phyloP scores from a whole-genome alignment of 1,139 yeast genomes.

The Hansenula lynferdii region DNA sequence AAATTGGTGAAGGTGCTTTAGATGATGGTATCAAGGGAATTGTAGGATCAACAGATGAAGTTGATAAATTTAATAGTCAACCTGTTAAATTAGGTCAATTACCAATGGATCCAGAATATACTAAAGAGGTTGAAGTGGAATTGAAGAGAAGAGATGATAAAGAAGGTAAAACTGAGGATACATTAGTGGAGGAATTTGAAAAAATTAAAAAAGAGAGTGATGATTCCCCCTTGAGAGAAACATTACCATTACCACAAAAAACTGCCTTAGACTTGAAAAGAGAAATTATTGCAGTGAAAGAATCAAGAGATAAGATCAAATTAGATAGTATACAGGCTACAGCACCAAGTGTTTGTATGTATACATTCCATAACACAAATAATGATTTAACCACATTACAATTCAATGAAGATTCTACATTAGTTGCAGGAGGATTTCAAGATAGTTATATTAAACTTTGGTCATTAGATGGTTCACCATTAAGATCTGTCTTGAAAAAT shows the following conservation, averaged over 20 bases:
- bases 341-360: slow-evolving; percentile 96
- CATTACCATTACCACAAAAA: slow-evolving; percentile 80
- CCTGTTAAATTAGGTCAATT: slow-evolving; percentile 76
- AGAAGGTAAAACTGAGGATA: slow-evolving; percentile 33
- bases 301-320: slow-evolving; percentile 69
- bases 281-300: slow-evolving; percentile 75
- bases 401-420: slow-evolving; percentile 80
- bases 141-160: slow-evolving; percentile 70
- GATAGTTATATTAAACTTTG: slow-evolving; percentile 88
- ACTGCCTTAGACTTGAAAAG: slow-evolving; percentile 75
- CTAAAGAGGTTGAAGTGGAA: slow-evolving; percentile 80
- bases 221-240: slow-evolving; percentile 72
- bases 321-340: slow-evolving; percentile 67
- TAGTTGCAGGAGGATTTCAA: slow-evolving; percentile 92
- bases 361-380: slow-evolving; percentile 94
- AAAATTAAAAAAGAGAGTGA: slow-evolving; percentile 31
- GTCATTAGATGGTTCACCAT: slow-evolving; percentile 88
- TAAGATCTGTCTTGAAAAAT: slow-evolving; percentile 58
- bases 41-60: slow-evolving; percentile 34
- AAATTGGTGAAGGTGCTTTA: slow-evolving; percentile 62
- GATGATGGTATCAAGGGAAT: slow-evolving; percentile 48
- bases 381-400: slow-evolving; percentile 80
- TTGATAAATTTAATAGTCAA: slow-evolving; percentile 61
- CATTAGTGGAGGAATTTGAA: slow-evolving; percentile 44
- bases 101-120: slow-evolving; percentile 83